phyloP scores from a whole-genome alignment of 805 yeast species.

The Sungouiozyma intestinalis region DNA sequence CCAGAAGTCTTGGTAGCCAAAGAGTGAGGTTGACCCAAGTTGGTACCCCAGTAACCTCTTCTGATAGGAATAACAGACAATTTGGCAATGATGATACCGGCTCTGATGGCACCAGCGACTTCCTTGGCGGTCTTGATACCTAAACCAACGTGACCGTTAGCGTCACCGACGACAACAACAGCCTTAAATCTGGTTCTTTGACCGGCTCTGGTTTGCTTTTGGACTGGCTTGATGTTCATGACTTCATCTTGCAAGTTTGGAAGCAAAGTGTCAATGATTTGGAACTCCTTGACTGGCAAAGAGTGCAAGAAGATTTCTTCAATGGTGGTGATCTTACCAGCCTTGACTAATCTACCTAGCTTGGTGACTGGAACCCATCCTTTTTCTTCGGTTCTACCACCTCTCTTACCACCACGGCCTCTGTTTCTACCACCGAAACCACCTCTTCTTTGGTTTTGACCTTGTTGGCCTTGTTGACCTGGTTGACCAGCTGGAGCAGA shows the following conservation, averaged over 20 bases:
- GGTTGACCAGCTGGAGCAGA: conserved; percentile 36
- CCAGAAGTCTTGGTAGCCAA: conserved; percentile 97
- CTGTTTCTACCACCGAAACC: conserved; percentile 47
- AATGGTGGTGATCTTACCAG: conserved; percentile 91
- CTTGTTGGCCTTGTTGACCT: conserved; percentile 18
- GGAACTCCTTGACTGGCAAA: conserved; percentile 98
- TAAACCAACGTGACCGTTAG: conserved; percentile 99
- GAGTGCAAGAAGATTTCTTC: conserved; percentile 99
- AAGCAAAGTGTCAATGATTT: conserved; percentile 91
- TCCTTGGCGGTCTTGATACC: conserved; percentile 99
- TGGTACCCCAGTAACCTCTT: conserved; percentile 99
- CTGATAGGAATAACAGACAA: conserved; percentile 98
- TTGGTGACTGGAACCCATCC: conserved; percentile 99
- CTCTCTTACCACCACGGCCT: conserved; percentile 53
- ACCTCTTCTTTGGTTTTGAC: conserved; percentile 35
- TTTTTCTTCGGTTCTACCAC: conserved; percentile 88
- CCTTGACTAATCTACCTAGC: conserved; percentile 99
- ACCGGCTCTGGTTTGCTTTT: conserved; percentile 99
- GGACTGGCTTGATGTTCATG: conserved; percentile 99
- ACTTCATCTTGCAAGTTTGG: conserved; percentile 97
- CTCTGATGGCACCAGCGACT: conserved; percentile 99
- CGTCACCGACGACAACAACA: conserved; percentile 98
- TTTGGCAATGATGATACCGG: conserved; percentile 98
- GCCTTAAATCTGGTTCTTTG: conserved; percentile 99
- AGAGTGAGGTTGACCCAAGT: conserved; percentile 99